Evolutionary conservation across 2,329 filamentous ascomycete species (phyloP), one percentile per base, ranked within the genome.

Genomic region (Penicillium sp.): DNA sequence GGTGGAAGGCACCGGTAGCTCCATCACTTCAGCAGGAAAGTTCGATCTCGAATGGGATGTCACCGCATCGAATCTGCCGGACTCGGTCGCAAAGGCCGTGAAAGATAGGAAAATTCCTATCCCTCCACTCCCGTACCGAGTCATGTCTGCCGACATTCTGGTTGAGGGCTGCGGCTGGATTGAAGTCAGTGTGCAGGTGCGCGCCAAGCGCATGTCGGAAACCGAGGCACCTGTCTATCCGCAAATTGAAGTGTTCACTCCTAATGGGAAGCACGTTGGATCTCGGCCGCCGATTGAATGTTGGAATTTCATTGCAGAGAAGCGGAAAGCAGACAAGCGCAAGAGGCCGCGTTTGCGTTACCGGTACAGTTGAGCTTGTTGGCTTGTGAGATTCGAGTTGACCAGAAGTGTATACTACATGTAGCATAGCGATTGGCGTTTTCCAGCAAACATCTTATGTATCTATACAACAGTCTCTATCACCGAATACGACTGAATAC

Each of bases 101-200:
- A 33, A 74, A 85, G 82, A 81, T 48, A 78, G 86, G 0, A 83
- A 88, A 1, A 74, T 77, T 13, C 58, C 62, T 6, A 52, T 63
- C 0, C 61, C 64, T 20, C 50, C 60, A 5, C 74, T 97, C 4
- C 89, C 90, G 0, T 98, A 91, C 69, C 80, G 81, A 12, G 83
- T 97, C 2, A 78, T 93, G 52, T 83, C 86, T 7, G 80, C 86
- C 0, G 95, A 98, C 65, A 83, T 98, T 23, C 74, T 98, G 12
- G 83, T 98, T 43, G 92, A 97, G 67, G 90, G 93, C 1, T 86
- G 90, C 24, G 93, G 93, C 6, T 98, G 95, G 88, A 80, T 98
- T 2, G 93, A 98, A 70, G 70, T 98, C 35, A 84, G 84, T 0
- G 85, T 85, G 3, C 92, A 98, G 71, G 82, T 95, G 8, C 82